Evolutionary conservation across 2,329 filamentous ascomycete genomes (phyloP), one percentile per base, ranked within the genome.

Genomic region (Pestalotiopsis sp.): DNA sequence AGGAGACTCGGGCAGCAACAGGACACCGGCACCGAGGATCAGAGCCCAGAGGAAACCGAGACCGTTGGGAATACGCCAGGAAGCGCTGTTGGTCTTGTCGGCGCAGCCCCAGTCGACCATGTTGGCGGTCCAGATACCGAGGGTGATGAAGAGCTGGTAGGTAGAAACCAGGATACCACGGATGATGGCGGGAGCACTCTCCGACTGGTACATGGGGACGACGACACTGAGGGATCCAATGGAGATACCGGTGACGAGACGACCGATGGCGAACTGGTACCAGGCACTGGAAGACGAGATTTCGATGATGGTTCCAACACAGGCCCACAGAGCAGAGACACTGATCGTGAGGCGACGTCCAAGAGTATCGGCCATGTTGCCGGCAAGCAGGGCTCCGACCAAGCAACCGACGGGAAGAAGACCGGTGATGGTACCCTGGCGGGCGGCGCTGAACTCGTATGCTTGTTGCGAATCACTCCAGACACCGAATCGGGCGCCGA

Each of bases 111-210:
- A 91, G 77, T 92, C 90, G 77, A 88, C 82, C 78, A 87, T 84
- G 73, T 88, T 86, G 49, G 84, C 83, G 27, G 80, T 81, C 83
- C 85, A 89, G 76, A 93, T 92, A 62, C 91, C 91, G 36, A 92
- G 81, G 0, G 90, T 92, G 76, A 92, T 90, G 77, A 91, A 88
- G 3, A 92, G 84, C 81, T 92, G 91, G 78, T 92, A 92, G 65
- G 85, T 87, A 1, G 86, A 85, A 36, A 92, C 86, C 52, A 92
- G 83, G 6, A 89, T 83, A 74, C 89, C 89, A 73, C 91, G 87
- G 64, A 92, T 87, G 69, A 88, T 86, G 70, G 88, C 85, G 0
- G 91, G 91, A 2, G 88, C 87, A 68, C 86, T 89, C 78, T 93
- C 91, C 17, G 85, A 87, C 76, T 92, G 89, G 73, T 92, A 92